These are phyloP conservation scores for Incumbomyces delicatus DNA, from an alignment of 2,329 filamentous ascomycete genomes.

Conservation along the genomic window DNA sequence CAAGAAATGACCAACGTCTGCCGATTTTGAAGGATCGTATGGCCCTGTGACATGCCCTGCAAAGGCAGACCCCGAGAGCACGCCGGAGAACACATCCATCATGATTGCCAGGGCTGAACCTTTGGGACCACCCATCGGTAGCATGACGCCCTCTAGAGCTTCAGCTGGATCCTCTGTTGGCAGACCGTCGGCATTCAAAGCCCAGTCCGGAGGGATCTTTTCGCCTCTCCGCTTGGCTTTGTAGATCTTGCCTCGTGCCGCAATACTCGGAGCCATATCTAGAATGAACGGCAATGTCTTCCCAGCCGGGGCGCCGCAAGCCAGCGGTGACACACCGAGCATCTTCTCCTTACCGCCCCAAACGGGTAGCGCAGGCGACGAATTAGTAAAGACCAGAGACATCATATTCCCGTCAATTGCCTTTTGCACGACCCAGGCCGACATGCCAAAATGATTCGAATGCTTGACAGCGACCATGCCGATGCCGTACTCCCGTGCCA, in stretches of 20 bases:
- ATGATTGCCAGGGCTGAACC: constrained; percentile 67
- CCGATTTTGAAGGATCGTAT: constrained; percentile 59
- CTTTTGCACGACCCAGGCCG: constrained; percentile 68
- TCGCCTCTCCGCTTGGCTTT: constrained; percentile 34
- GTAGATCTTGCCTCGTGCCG: constrained; percentile 37
- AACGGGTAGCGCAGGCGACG: constrained; percentile 60
- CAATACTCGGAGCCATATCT: constrained; percentile 39
- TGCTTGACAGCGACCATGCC: constrained; percentile 67
- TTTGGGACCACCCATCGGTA: constrained; percentile 78
- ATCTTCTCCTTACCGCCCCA: constrained; percentile 61
- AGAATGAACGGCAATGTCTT: constrained; percentile 48
- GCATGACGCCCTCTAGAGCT: constrained; percentile 68
- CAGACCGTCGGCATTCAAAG: constrained; percentile 59
- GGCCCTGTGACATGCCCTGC: constrained; percentile 67
- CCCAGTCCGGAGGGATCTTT: constrained; percentile 51
- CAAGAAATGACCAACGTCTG: constrained; percentile 66
- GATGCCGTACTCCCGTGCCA: constrained; percentile 56
- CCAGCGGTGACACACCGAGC: constrained; percentile 63
- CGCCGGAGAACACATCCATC: constrained; percentile 82
- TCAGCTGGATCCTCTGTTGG: constrained; percentile 61
- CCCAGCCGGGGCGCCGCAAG: constrained; percentile 63
- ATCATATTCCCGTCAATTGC: constrained; percentile 63
- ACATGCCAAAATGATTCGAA: constrained; percentile 78
- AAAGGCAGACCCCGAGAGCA: constrained; percentile 66
- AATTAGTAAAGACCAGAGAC: constrained; percentile 62